Evolutionary conservation across 805 yeast genomes (phyloP).

Genomic region (Yarrowia sp.): DNA sequence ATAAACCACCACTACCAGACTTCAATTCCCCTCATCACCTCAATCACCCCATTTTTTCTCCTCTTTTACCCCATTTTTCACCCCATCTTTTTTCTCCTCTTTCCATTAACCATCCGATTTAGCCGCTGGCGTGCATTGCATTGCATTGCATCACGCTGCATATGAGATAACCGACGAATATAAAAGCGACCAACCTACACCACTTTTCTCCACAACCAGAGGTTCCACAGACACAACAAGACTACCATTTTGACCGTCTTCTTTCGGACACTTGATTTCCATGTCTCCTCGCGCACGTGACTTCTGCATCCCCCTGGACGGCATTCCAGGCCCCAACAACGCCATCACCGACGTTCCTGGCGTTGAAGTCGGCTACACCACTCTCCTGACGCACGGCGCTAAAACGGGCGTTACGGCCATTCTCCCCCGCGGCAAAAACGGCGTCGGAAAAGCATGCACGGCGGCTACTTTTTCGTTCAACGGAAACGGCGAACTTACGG

Average conservation of each 20-base stretch:
- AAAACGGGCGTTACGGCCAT: constrained; percentile 24
- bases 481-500: constrained; percentile 24
- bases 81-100: no score
- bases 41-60: no score
- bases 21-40: no score
- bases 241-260: no score
- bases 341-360: constrained; percentile 34
- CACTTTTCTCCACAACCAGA: not conserved
- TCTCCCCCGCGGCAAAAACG: constrained; percentile 15
- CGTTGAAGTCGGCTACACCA: constrained; percentile 14
- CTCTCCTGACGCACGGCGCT: not conserved
- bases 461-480: constrained; percentile 26
- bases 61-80: no score
- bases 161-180: not conserved
- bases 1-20: no score
- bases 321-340: not conserved
- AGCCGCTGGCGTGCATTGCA: constrained; percentile 27
- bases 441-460: constrained; percentile 24
- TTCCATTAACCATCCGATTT: not conserved
- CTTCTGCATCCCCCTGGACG: constrained; percentile 10
- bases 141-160: not conserved
- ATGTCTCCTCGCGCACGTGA: not conserved
- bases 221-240: no score
- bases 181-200: not conserved
- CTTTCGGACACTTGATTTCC: no score